These are phyloP conservation scores for Heliamphora pulchella DNA, from an alignment of 179 eudicot genomes.

Conservation along the genomic window DNA sequence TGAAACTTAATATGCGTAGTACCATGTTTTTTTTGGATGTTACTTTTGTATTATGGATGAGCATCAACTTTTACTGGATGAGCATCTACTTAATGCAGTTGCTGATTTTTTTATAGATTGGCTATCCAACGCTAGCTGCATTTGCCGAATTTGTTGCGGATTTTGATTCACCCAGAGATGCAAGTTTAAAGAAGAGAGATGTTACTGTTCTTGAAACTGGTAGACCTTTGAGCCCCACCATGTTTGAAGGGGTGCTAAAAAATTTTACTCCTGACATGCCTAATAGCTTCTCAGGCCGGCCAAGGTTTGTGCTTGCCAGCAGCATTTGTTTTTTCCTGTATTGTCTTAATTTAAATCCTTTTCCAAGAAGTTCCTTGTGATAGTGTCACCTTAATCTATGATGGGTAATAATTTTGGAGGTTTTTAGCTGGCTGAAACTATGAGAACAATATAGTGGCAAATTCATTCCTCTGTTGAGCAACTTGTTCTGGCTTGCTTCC, in stretches of 20 bases:
- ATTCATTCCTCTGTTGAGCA: neutral
- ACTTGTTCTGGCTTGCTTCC: neutral
- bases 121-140: constrained; percentile 72
- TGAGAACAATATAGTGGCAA: neutral
- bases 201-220: constrained; percentile 51
- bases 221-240: constrained; percentile 65
- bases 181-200: constrained; percentile 48
- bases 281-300: constrained; percentile 66
- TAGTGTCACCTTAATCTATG: constrained; percentile 7
- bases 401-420: neutral
- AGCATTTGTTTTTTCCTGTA: neutral
- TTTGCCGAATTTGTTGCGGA: constrained; percentile 61
- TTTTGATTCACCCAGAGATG: constrained; percentile 53
- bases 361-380: neutral
- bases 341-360: neutral
- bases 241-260: constrained; percentile 76
- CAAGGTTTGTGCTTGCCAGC: constrained; percentile 43
- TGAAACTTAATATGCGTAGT: neutral
- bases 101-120: constrained; percentile 35
- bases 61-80: neutral
- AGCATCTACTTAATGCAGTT: neutral
- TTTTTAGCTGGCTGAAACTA: constrained; percentile 3
- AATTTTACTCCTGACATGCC: constrained; percentile 85
- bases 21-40: neutral
- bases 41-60: neutral